phyloP scores from a whole-genome alignment of 2,329 filamentous ascomycete genomes.

The Diplodia intermedia region DNA sequence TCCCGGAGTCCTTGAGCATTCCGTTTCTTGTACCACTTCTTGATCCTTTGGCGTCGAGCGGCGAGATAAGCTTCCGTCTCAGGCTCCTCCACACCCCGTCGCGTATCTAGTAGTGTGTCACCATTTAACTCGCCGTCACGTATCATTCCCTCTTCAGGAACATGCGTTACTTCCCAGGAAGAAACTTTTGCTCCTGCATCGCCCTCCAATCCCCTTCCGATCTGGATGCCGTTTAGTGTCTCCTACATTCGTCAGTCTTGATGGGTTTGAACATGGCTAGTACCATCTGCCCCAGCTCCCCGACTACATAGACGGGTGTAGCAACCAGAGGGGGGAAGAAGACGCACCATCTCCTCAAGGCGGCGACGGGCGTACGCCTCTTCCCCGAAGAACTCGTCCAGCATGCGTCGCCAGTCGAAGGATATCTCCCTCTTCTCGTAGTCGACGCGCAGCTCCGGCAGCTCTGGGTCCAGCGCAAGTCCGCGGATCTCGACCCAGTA shows the following conservation, averaged over 20 bases:
- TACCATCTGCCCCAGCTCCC: neutral
- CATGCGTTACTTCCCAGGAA: neutral
- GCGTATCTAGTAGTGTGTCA: neutral
- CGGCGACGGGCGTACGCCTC: slow-evolving; percentile 29
- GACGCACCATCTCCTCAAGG: slow-evolving; percentile 13
- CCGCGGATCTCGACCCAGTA: slow-evolving; percentile 20
- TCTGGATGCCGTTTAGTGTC: neutral
- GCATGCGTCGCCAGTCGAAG: slow-evolving; percentile 42
- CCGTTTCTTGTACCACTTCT: slow-evolving; percentile 3
- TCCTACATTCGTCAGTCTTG: neutral
- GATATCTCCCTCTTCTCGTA: slow-evolving; percentile 37
- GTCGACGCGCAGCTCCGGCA: slow-evolving; percentile 40
- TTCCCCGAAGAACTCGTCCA: slow-evolving; percentile 44
- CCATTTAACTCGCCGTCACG: neutral
- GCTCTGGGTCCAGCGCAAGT: slow-evolving; percentile 38
- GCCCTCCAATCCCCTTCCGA: neutral
- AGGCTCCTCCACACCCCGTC: slow-evolving; percentile 2
- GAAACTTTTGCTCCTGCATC: neutral
- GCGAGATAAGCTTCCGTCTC: slow-evolving; percentile 2
- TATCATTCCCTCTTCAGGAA: neutral
- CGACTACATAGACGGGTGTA: too few species aligned
- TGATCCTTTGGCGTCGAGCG: slow-evolving; percentile 9
- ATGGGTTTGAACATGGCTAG: neutral
- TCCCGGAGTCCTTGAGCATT: neutral
- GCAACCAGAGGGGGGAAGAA: neutral